Percentiles rank a stretch among this genome's conserved stretches.
These are phyloP conservation scores for Fusarium praegraminearum DNA, from an alignment of 2,329 filamentous ascomycete genomes.

Conservation along the genomic window DNA sequence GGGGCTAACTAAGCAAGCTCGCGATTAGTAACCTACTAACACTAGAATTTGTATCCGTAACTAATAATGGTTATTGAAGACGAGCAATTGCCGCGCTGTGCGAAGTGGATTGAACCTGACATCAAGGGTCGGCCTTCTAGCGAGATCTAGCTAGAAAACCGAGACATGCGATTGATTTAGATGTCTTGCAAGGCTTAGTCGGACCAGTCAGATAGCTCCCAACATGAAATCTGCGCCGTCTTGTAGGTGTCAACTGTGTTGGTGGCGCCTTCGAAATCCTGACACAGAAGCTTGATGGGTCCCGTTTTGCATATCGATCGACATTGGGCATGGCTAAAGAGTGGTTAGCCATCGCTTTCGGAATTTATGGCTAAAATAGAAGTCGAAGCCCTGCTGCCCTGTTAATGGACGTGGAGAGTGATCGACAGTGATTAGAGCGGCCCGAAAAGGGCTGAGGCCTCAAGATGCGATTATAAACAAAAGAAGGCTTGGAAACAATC, in stretches of 20 bases:
- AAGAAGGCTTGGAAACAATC: constrained; percentile 9
- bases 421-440: constrained; percentile 10
- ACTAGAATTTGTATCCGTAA: too few species aligned
- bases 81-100: constrained; percentile 33
- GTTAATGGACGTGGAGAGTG: constrained; percentile 21
- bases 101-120: constrained; percentile 30
- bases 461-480: constrained; percentile 2
- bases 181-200: constrained; percentile 20
- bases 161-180: constrained; percentile 25
- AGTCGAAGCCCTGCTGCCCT: constrained; percentile 18
- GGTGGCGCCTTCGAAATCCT: constrained; percentile 4
- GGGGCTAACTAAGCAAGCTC: background rate
- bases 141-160: constrained; percentile 11
- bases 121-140: constrained; percentile 7
- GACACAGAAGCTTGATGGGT: constrained; percentile 16
- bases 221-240: constrained; percentile 1
- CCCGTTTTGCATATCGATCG: constrained; percentile 39
- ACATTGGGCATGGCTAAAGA: constrained; percentile 16
- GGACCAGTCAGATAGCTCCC: constrained; percentile 4
- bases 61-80: constrained; percentile 7
- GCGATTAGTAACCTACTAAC: constrained; percentile 9
- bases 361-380: constrained; percentile 29
- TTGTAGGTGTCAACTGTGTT: constrained; percentile 5
- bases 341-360: constrained; percentile 14
- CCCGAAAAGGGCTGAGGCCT: constrained; percentile 1